Conservation (phyloP, 2,329 filamentous ascomycete genomes). For the Lojkania enalia region DNA sequence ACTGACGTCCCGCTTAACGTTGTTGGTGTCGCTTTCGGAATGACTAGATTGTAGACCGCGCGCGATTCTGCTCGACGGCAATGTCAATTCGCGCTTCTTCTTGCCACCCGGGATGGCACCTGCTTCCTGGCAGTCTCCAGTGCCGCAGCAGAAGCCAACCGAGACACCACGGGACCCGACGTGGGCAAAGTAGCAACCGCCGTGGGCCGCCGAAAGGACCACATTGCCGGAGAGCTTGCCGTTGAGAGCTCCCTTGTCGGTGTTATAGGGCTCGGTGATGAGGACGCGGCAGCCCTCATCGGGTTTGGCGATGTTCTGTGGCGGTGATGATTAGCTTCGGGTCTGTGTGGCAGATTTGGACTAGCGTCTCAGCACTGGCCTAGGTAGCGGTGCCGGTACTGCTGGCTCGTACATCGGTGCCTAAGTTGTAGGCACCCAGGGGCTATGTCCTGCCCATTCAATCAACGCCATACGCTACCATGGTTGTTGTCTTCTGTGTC, state of each 20-base stretch:
- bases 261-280: slow-evolving; percentile 1
- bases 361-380: too few species aligned
- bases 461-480: too few species aligned
- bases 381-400: too few species aligned
- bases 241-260: slow-evolving; percentile 3
- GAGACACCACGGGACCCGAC: slow-evolving; percentile 8
- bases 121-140: slow-evolving; percentile 3
- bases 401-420: too few species aligned
- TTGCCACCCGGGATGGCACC: slow-evolving; percentile 5
- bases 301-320: slow-evolving; percentile 2
- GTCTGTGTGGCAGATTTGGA: neutral
- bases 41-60: neutral
- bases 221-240: slow-evolving; percentile 4
- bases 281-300: slow-evolving; percentile 4
- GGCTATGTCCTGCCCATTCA: too few species aligned
- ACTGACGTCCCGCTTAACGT: neutral
- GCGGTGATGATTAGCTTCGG: slow-evolving; percentile 2
- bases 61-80: slow-evolving; percentile 4
- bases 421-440: too few species aligned
- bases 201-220: slow-evolving; percentile 2
- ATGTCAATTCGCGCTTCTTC: slow-evolving; percentile 5
- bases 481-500: too few species aligned
- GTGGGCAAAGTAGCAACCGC: slow-evolving; percentile 9
- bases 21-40: too few species aligned
- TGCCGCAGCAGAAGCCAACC: slow-evolving; percentile 6